Evolutionary conservation across 2,329 filamentous ascomycete species (phyloP), one percentile per base, ranked within the genome.

Genomic region (Diaporthe caulivora): DNA sequence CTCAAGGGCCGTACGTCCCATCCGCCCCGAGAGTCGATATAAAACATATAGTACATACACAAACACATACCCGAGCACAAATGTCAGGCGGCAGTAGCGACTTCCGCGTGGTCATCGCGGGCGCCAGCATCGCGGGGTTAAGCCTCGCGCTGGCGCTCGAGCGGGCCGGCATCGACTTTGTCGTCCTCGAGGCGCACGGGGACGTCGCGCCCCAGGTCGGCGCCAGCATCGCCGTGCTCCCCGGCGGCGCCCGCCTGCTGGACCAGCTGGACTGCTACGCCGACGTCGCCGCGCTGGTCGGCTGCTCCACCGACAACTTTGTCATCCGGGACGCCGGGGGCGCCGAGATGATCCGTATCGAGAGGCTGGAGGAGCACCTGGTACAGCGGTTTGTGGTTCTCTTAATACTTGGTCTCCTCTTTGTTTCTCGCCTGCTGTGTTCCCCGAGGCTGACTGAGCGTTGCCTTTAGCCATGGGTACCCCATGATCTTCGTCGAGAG

Each of bases 81-180:
- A 70, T 70, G 68, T 24, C 68, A 55, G 24, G 55, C 13, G 24
- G 3, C 44, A 11, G 5, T n/a, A 60, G 44, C 21, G 15, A 40
- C 11, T 70, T 70, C 44, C 68, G 68, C 55, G 81, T 87, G 37
- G 78, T 88, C 67, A 88, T 89, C 49, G 85, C 81, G 1, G 87
- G 87, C 21, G 87, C 85, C 17, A 83, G 85, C 67, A 79, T 89
- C 26, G 81, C 84, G 3, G 88, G 88, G 4, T 78, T 88, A 1
- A 80, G 83, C 0, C 78, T 88, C 17, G 86, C 87, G 5, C 82
- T 84, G 57, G 82, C 83, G 74, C 82, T 74, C 31, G 82, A 89
- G 71, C 77, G 79, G 54, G 79, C 83, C 47, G 79, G 78, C 47
- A 84, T 90, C 72, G 84, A 89, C 75, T 89, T 85, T 77, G 73